Evolutionary conservation across 2,329 filamentous ascomycete species (phyloP), one percentile per base, ranked within the genome.

Genomic region (Alternaria gansuensis): DNA sequence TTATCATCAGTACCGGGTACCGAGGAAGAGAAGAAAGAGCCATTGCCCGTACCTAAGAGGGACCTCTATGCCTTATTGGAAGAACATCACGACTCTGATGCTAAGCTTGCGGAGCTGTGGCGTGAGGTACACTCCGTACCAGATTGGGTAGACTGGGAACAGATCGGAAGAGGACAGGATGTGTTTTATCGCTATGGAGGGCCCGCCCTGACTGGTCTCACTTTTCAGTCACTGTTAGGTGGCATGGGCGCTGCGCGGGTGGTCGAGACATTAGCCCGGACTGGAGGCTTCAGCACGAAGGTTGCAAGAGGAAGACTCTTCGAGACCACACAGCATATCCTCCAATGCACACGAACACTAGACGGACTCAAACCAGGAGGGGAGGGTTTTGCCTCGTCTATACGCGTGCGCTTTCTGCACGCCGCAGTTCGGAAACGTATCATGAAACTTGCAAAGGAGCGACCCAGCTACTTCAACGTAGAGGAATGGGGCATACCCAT

Each of bases 111-210:
- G 7, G 67, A 83, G 53, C 78, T 94, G 8, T 93, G 90, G 90
- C 73, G 77, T 0, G 82, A 92, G 69, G 81, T 90, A 55, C 88
- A 87, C 57, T 87, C 83, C 0, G 77, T 92, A 4, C 91, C 90
- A 0, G 81, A 84, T 0, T 93, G 90, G 90, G 90, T 93, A 2
- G 87, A 93, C 72, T 93, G 90, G 90, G 84, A 84, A 2, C 89
- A 92, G 71, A 88, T 94, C 55, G 81, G 83, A 59, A 82, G 90
- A 68, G 91, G 90, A 0, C 90, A 94, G 72, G 85, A 90, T 65
- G 85, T 92, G 0, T 92, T 93, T 70, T 93, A 91, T 74, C 85
- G 90, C 34, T 93, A 93, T 74, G 89, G 86, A 17, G 87, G 86
- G 0, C 85, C 89, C 0, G 84, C 85, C 23, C 76, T 92, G 21